Evolutionary conservation across 1,284 basidiomycete species (phyloP).

Genomic region (Irpex sp.): DNA sequence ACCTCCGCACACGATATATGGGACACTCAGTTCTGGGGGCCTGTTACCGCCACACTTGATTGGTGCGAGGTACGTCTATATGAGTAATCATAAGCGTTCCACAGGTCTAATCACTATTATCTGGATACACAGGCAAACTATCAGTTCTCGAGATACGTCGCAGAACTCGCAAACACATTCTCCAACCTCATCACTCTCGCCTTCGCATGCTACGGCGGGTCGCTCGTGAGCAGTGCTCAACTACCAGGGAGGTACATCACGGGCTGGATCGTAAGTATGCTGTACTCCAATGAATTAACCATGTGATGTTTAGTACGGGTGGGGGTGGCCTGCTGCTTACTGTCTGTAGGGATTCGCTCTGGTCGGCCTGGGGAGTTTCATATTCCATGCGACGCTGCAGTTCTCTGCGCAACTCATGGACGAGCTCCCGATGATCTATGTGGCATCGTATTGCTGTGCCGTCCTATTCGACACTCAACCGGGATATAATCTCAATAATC

Average conservation of each 20-base stretch:
- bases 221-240: conserved; percentile 31
- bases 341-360: conserved; percentile 49
- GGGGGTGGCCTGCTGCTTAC: neutral
- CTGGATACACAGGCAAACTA: conserved; percentile 50
- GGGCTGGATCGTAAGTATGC: conserved; percentile 42
- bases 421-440: conserved; percentile 69
- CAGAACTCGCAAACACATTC: conserved; percentile 63
- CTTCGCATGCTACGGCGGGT: conserved; percentile 44
- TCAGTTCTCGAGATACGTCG: conserved; percentile 66
- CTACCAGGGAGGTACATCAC: conserved; percentile 49
- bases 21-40: conserved; percentile 42
- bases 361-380: conserved; percentile 61
- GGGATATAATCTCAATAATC: conserved; percentile 40
- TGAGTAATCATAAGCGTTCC: neutral
- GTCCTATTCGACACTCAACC: conserved; percentile 53
- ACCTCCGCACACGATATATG: conserved; percentile 1
- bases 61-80: conserved; percentile 60
- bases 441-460: conserved; percentile 50
- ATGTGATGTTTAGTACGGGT: conserved; percentile 16
- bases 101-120: no score
- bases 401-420: conserved; percentile 67
- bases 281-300: no score
- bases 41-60: conserved; percentile 63
- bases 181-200: conserved; percentile 57
- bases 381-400: conserved; percentile 69